Evolutionary conservation across 352 stramenopile species (phyloP), one percentile per base, ranked within the genome.

Genomic region (Poterioochromonas sp.): DNA sequence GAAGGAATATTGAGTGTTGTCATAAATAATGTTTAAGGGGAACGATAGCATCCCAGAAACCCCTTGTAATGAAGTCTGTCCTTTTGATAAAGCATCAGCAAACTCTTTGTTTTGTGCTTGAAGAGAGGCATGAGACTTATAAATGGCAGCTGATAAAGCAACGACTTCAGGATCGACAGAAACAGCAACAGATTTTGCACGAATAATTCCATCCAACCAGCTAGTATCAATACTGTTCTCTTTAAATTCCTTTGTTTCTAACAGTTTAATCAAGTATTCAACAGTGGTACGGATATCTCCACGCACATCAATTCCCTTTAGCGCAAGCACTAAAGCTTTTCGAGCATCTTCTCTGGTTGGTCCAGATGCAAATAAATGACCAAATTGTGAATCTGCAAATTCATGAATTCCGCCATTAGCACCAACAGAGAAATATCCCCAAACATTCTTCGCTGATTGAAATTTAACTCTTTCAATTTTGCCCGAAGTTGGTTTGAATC

Each of bases 311-410:
- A 99, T 90, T 86, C 99, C 95, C 84, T 99, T 98, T 1, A 99
- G 84, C 39, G 95, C 96, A 47, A 99, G 85, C 18, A 99, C 95
- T 83, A 99, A 94, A 80, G 96, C 95, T 88, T 98, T 98, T 58
- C 95, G 89, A 0, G 96, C 95, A 70, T 94, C 90, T 81, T 99
- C 95, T 83, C 96, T 91, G 37, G 89, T 97, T 68, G 91, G 88
- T 76, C 93, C 95, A 91, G 95, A 98, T 44, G 94, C 95, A 80
- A 99, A 99, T 77, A 99, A 87, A 88, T 99, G 96, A 76, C 96
- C 96, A 83, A 99, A 99, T 87, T 99, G 95, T 79, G 94, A 98
- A 87, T 99, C 96, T 20, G 96, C 95, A 86, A 97, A 99, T 88
- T 99, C 96, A 88, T 99, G 96, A 58, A 99, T 97, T 79, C 96